These are phyloP conservation scores for Boletus huronensis DNA, from an alignment of 768 basidiomycete genomes.

Conservation along the genomic window DNA sequence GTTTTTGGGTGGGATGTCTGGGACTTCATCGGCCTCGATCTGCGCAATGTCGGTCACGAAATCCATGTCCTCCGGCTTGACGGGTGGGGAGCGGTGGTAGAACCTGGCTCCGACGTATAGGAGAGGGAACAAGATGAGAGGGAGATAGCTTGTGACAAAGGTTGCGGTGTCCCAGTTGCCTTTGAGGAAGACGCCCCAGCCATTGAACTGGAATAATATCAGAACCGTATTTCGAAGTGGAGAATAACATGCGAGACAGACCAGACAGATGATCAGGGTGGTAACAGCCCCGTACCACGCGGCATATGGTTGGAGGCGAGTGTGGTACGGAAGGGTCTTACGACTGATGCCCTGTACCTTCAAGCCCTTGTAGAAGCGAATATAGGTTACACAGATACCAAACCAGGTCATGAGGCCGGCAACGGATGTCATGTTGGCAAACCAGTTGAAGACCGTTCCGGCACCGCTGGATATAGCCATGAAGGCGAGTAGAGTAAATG, in stretches of 20 bases:
- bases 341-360: conserved; percentile 79
- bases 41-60: conserved; percentile 68
- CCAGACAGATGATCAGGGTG: conserved; percentile 55
- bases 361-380: conserved; percentile 83
- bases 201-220: conserved; percentile 44
- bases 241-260: conserved; percentile 34
- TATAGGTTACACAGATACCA: conserved; percentile 69
- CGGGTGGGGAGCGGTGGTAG: conserved; percentile 28
- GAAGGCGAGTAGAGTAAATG: conserved; percentile 71
- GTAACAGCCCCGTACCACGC: conserved; percentile 48
- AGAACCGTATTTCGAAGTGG: conserved; percentile 7
- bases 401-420: conserved; percentile 79
- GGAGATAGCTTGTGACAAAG: conserved; percentile 87
- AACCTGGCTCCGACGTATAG: conserved; percentile 62
- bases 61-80: conserved; percentile 70
- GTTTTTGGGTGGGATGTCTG: conserved; percentile 71
- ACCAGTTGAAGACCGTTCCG: conserved; percentile 76
- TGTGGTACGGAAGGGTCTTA: conserved; percentile 62
- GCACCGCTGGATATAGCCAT: conserved; percentile 71
- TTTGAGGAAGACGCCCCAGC: conserved; percentile 50
- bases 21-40: conserved; percentile 66
- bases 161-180: conserved; percentile 51
- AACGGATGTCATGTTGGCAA: conserved; percentile 70
- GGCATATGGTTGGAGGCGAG: conserved; percentile 67
- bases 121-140: conserved; percentile 67